These are phyloP conservation scores for Phialocephala subalpina DNA, from an alignment of 2,329 filamentous ascomycete genomes.

Conservation along the genomic window DNA sequence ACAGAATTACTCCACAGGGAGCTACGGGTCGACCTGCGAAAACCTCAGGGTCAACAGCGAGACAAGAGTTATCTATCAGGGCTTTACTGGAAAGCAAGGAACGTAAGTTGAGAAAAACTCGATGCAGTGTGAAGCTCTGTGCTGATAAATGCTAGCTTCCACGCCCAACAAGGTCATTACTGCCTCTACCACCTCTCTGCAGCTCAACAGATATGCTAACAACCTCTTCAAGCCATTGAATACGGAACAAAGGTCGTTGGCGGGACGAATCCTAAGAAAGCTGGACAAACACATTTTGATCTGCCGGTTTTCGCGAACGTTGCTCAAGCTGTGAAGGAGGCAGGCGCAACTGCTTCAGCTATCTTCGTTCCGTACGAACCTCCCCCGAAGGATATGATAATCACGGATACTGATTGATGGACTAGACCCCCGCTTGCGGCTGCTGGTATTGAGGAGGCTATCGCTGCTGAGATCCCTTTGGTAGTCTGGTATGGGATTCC, in stretches of 20 bases:
- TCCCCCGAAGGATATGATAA: not conserved
- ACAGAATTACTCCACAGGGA: slow-evolving; percentile 78
- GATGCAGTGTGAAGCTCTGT: slow-evolving; percentile 10
- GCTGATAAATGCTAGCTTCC: slow-evolving; percentile 72
- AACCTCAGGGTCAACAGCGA: slow-evolving; percentile 94
- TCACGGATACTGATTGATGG: slow-evolving; percentile 24
- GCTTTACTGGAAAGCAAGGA: slow-evolving; percentile 97
- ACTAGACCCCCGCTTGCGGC: slow-evolving; percentile 87
- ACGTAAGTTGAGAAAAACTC: slow-evolving; percentile 65
- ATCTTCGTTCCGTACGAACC: slow-evolving; percentile 87
- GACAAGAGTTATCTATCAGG: slow-evolving; percentile 96
- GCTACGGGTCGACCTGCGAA: slow-evolving; percentile 75
- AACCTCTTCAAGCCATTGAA: slow-evolving; percentile 78
- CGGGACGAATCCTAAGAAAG: slow-evolving; percentile 99
- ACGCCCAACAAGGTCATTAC: slow-evolving; percentile 72
- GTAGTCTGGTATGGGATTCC: slow-evolving; percentile 75
- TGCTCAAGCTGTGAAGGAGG: slow-evolving; percentile 86
- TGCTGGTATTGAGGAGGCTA: slow-evolving; percentile 94
- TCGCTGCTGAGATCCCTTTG: slow-evolving; percentile 90
- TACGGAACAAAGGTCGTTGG: slow-evolving; percentile 99
- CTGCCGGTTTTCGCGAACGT: slow-evolving; percentile 94
- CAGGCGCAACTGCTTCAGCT: slow-evolving; percentile 88
- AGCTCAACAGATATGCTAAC: no score
- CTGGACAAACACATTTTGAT: slow-evolving; percentile 86
- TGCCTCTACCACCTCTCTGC: no score